Evolutionary conservation across 225 moss, liverwort and hornwort genomes (phyloP), one percentile per base, ranked within the genome.

Genomic region (Ulota crispa): DNA sequence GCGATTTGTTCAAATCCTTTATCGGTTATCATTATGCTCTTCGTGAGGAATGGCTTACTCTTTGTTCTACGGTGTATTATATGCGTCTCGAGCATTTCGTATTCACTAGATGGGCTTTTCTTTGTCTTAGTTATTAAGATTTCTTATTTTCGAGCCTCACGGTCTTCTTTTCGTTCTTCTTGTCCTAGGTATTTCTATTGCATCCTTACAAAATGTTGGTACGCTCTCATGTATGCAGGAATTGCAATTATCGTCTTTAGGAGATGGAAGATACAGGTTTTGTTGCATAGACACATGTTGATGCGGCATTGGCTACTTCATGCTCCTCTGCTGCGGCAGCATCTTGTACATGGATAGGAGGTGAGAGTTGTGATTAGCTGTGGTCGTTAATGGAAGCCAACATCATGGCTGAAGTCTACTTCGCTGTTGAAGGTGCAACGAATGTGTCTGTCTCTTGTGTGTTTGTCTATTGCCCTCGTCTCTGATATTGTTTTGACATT

Each of bases 211-310:
- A 37, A 66, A 39, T 59, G 16, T 28, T 68, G 67, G 54, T 27
- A 20, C 53, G 32, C 27, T 54, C 52, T 76, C 70, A 27, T 83
- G 21, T 76, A 12, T 77, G 72, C 86, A 87, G 86, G 80, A 86
- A 60, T 52, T 80, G 30, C 30, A 37, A 31, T 9, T 19, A 75
- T 68, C 59, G 23, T 28, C 75, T 36, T 62, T 47, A 64, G 73
- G n/a, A 12, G 42, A 24, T 50, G 41, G 53, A 85, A 60, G 41
- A 41, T 78, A 31, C 72, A 68, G 19, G n/a, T 75, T 69, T 66
- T 42, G 57, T 77, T 75, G 19, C 70, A 57, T 64, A 50, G 32
- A 57, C 61, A 42, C 72, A 54, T 62, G 68, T 41, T 55, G 26
- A 72, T 20, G 72, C 37, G 47, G 53, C 69, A 63, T 70, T 63